Conservation (phyloP, 1,284 basidiomycete genomes). For the Rhizopogon parksii region DNA sequence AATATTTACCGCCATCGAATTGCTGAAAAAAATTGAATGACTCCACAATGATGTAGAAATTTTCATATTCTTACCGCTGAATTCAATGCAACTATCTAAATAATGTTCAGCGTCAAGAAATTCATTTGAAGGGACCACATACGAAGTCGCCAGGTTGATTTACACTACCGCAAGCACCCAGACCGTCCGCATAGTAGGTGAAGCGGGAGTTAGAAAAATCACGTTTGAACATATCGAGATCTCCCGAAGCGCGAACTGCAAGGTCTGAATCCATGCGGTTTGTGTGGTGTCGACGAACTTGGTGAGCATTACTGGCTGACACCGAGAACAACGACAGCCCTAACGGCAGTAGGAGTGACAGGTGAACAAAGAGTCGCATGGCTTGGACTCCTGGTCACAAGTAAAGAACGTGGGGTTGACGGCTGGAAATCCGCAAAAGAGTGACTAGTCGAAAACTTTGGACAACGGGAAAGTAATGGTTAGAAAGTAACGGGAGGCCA, state of each 20-base stretch:
- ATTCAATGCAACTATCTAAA: conserved; percentile 31
- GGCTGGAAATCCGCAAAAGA: conserved; percentile 13
- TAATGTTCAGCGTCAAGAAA: not conserved
- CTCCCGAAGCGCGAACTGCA: conserved; percentile 11
- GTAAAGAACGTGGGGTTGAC: conserved; percentile 7
- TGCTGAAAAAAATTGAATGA: conserved; percentile 26
- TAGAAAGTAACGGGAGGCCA: not conserved
- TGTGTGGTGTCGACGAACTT: conserved; percentile 18
- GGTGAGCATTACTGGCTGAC: conserved; percentile 19
- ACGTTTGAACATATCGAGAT: conserved; percentile 20
- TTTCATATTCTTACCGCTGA: conserved; percentile 13
- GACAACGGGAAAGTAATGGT: conserved; percentile 5
- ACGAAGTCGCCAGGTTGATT: conserved; percentile 22
- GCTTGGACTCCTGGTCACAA: conserved; percentile 6
- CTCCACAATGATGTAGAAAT: not conserved
- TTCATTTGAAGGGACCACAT: conserved; percentile 3
- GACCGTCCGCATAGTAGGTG: conserved; percentile 24
- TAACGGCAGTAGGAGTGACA: conserved; percentile 17
- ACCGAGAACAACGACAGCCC: conserved; percentile 14
- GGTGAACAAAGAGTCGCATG: conserved; percentile 21
- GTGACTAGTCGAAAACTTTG: conserved; percentile 11
- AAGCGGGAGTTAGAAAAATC: conserved; percentile 17
- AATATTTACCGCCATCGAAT: conserved; percentile 36
- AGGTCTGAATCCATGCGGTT: conserved; percentile 20
- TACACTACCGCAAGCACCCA: conserved; percentile 22